phyloP scores from a whole-genome alignment of 176 grass and related monocot species.

The Tillandsia leiboldiana region DNA sequence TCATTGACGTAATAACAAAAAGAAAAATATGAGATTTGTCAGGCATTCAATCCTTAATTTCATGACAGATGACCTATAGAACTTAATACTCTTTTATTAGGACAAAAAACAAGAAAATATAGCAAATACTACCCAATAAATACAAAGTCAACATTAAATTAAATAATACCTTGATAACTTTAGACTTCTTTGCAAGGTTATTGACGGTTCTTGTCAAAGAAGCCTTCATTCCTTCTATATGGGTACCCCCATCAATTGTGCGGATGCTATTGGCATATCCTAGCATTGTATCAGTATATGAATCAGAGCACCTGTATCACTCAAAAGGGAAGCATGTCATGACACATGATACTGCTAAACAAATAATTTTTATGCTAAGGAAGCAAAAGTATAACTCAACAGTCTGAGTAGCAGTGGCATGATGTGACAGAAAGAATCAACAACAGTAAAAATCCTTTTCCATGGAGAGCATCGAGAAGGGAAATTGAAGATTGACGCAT shows the following conservation, averaged over 20 bases:
- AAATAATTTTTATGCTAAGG: not conserved
- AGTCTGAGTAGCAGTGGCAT: too few species aligned
- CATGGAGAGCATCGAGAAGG: too few species aligned
- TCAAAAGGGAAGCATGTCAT: constrained; percentile 13
- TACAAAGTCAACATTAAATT: not conserved
- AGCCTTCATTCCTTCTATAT: constrained; percentile 87
- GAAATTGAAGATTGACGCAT: too few species aligned
- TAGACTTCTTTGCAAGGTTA: constrained; percentile 80
- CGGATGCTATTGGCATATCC: constrained; percentile 99
- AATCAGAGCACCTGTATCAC: constrained; percentile 79
- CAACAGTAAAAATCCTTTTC: too few species aligned
- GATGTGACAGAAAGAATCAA: too few species aligned
- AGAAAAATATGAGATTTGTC: not conserved
- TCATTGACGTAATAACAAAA: not conserved
- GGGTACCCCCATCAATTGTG: constrained; percentile 92
- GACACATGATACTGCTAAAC: not conserved
- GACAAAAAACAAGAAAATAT: not conserved
- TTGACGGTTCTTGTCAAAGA: constrained; percentile 94
- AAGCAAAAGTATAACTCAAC: not conserved
- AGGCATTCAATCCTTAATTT: too few species aligned
- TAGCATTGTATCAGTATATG: constrained; percentile 85
- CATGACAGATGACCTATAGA: too few species aligned
- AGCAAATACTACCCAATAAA: not conserved
- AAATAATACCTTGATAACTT: constrained; percentile 65
- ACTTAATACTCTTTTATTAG: too few species aligned